These are phyloP conservation scores for Psilocybe subaeruginosa DNA, from an alignment of 768 basidiomycete species.

Conservation along the genomic window DNA sequence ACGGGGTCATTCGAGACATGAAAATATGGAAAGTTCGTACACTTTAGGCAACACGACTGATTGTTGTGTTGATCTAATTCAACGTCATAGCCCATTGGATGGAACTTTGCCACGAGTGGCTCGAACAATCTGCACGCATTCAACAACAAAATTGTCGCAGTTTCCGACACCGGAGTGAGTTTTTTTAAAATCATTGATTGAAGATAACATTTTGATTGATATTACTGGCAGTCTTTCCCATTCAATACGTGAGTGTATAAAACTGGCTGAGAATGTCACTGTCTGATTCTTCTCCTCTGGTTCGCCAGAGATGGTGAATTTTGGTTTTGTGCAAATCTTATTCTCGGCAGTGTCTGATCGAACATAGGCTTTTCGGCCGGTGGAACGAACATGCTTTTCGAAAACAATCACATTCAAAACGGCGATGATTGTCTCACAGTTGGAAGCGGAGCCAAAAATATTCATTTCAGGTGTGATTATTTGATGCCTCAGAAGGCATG, in stretches of 20 bases:
- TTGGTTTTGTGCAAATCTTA: neutral
- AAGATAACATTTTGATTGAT: slow-evolving; percentile 1
- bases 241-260: slow-evolving; percentile 57
- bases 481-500: no score
- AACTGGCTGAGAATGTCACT: neutral
- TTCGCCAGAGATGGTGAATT: neutral
- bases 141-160: slow-evolving; percentile 57
- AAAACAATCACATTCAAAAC: slow-evolving; percentile 58
- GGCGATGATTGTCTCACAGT: slow-evolving; percentile 69
- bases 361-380: slow-evolving; percentile 54
- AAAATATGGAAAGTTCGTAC: slow-evolving; percentile 53
- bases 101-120: slow-evolving; percentile 59
- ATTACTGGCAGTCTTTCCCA: slow-evolving; percentile 46
- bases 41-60: neutral
- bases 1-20: slow-evolving; percentile 58
- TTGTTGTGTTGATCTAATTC: neutral
- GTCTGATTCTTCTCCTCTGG: neutral
- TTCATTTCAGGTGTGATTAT: slow-evolving; percentile 44
- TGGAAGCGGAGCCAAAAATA: slow-evolving; percentile 56
- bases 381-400: slow-evolving; percentile 59
- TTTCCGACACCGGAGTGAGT: slow-evolving; percentile 45
- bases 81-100: slow-evolving; percentile 50
- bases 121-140: slow-evolving; percentile 52
- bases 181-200: neutral
- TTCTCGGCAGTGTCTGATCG: neutral